phyloP scores from a whole-genome alignment of 1,139 yeast species.

The Arxiozyma heterogenica region DNA sequence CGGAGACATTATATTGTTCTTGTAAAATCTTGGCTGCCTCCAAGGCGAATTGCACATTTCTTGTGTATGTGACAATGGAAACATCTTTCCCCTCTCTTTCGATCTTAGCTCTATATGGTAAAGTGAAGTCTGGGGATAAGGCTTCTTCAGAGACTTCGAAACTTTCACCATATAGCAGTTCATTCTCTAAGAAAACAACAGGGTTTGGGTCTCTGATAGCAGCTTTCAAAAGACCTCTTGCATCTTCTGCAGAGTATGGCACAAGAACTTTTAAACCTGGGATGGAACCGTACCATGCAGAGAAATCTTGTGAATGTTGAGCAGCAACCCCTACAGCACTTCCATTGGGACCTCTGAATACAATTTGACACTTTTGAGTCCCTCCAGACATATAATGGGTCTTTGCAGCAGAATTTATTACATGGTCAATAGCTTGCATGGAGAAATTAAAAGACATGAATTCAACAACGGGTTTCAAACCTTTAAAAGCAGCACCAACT shows the following conservation, averaged over 20 bases:
- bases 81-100: conserved; percentile 90
- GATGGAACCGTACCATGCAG: conserved; percentile 96
- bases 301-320: conserved; percentile 95
- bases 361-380: conserved; percentile 90
- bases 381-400: conserved; percentile 99
- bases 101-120: conserved; percentile 91
- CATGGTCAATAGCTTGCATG: conserved; percentile 98
- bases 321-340: conserved; percentile 99
- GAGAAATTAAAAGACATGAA: conserved; percentile 99
- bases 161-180: conserved; percentile 84
- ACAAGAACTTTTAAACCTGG: conserved; percentile 96
- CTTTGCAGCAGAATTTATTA: conserved; percentile 96
- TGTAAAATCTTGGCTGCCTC: conserved; percentile 84
- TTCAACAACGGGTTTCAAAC: conserved; percentile 94
- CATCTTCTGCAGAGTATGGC: conserved; percentile 93
- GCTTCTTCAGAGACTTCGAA: conserved; percentile 89
- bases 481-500: conserved; percentile 95
- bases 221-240: conserved; percentile 91
- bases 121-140: conserved; percentile 73
- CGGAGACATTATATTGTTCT: conserved; percentile 77
- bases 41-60: conserved; percentile 78
- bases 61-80: conserved; percentile 82
- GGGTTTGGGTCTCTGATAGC: conserved; percentile 99
- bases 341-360: conserved; percentile 99
- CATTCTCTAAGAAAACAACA: conserved; percentile 91